Percentiles rank a stretch among this genome's conserved stretches.
These are phyloP conservation scores for Gilbertella persicaria DNA, from an alignment of 371 early-diverging fungal genomes.

Conservation along the genomic window DNA sequence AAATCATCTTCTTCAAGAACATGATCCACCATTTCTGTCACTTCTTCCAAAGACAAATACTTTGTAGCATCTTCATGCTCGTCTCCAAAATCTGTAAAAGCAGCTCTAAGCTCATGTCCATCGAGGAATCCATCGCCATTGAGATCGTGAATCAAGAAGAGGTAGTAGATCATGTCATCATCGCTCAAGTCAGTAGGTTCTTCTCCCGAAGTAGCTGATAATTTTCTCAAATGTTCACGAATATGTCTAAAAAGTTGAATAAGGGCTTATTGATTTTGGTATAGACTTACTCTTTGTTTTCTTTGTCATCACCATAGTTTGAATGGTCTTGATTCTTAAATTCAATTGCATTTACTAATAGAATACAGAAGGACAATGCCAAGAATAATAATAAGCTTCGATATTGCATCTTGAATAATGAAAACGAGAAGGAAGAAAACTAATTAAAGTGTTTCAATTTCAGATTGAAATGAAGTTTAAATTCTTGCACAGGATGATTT, in stretches of 20 bases:
- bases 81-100: slow-evolving; percentile 52
- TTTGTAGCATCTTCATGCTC: slow-evolving; percentile 27
- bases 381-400: neutral
- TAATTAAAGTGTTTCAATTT: too few relatives aligned
- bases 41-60: slow-evolving; percentile 35
- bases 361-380: neutral
- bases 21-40: slow-evolving; percentile 63
- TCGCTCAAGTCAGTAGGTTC: slow-evolving; percentile 6
- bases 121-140: slow-evolving; percentile 38
- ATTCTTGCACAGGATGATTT: too few relatives aligned
- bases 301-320: slow-evolving; percentile 34
- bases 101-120: slow-evolving; percentile 69
- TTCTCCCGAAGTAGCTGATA: neutral
- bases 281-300: slow-evolving; percentile 32
- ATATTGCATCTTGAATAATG: too few relatives aligned
- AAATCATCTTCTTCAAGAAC: slow-evolving; percentile 67
- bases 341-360: neutral
- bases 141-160: slow-evolving; percentile 12
- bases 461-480: too few relatives aligned
- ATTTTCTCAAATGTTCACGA: slow-evolving; percentile 32
- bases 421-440: too few relatives aligned
- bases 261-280: neutral
- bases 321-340: slow-evolving; percentile 17
- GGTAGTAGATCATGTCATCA: slow-evolving; percentile 46
- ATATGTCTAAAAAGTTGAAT: slow-evolving; percentile 22